Percentiles rank a stretch among this genome's conserved stretches.
These are phyloP conservation scores for Hypoxylon subgilvum DNA, from an alignment of 495 filamentous ascomycete genomes.

Conservation along the genomic window DNA sequence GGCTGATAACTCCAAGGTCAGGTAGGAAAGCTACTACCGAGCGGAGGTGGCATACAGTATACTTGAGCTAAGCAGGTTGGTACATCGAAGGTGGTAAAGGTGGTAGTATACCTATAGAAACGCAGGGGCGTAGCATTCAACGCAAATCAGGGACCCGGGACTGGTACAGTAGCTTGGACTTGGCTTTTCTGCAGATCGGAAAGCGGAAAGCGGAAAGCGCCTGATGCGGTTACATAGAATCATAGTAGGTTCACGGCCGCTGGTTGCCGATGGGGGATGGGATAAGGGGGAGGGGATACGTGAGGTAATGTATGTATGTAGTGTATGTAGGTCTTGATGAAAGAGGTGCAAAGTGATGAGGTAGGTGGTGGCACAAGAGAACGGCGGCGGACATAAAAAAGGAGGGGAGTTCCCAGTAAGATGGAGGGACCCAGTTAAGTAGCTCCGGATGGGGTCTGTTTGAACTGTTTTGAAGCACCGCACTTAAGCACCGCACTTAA, in stretches of 20 bases:
- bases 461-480: too few relatives aligned
- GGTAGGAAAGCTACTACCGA: slow-evolving; percentile 26
- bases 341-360: slow-evolving; percentile 5
- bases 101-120: too few relatives aligned
- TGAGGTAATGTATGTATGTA: not conserved
- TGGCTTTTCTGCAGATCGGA: slow-evolving; percentile 31
- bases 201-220: slow-evolving; percentile 38
- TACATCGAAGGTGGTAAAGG: too few relatives aligned
- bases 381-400: slow-evolving; percentile 2
- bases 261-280: slow-evolving; percentile 25
- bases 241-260: slow-evolving; percentile 1
- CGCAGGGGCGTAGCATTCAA: slow-evolving; percentile 28
- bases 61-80: too few relatives aligned
- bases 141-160: slow-evolving; percentile 23
- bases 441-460: slow-evolving; percentile 21
- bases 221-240: slow-evolving; percentile 25
- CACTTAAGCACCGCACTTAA: too few relatives aligned
- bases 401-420: slow-evolving; percentile 34
- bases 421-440: slow-evolving; percentile 25
- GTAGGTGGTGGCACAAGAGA: slow-evolving; percentile 17
- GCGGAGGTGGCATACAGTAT: too few relatives aligned
- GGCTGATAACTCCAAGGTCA: slow-evolving; percentile 8
- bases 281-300: too few relatives aligned
- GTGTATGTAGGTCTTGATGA: too few relatives aligned
- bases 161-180: slow-evolving; percentile 5